Evolutionary conservation across 352 stramenopile genomes (phyloP).

Genomic region (Globisporangium carolinianum): DNA sequence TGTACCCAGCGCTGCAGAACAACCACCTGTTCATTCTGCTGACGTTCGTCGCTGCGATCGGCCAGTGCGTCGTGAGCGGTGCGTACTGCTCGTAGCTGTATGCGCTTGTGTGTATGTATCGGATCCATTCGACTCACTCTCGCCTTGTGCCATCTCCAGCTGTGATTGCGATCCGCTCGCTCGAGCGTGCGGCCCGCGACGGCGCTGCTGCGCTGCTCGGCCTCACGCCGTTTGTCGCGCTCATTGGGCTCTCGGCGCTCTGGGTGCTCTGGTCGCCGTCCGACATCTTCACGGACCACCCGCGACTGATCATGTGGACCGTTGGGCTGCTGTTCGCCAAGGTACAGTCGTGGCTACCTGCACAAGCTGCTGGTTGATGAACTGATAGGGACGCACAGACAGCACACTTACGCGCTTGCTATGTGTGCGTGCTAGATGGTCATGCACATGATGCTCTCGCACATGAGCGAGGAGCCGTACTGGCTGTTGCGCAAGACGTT

Average conservation of each 20-base stretch:
- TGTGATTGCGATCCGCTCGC: conserved; percentile 56
- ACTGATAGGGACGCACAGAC: not conserved
- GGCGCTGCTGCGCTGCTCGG: conserved; percentile 53
- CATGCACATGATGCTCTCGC: conserved; percentile 87
- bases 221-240: conserved; percentile 54
- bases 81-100: conserved; percentile 2
- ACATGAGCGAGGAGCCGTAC: conserved; percentile 84
- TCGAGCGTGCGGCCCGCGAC: conserved; percentile 52
- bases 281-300: conserved; percentile 77
- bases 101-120: not conserved
- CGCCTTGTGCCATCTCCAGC: conserved; percentile 17
- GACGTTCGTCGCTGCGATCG: conserved; percentile 52
- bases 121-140: not conserved
- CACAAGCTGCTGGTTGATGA: not conserved
- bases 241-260: conserved; percentile 62
- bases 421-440: conserved; percentile 50
- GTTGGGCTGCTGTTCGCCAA: conserved; percentile 78
- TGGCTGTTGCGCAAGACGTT: conserved; percentile 84
- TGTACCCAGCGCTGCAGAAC: conserved; percentile 67
- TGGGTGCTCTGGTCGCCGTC: conserved; percentile 77
- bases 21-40: conserved; percentile 75
- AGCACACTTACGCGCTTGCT: not conserved
- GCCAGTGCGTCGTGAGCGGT: conserved; percentile 75
- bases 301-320: conserved; percentile 82
- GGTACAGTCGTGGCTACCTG: conserved; percentile 18